These are phyloP conservation scores for Gracilariopsis chorda DNA, from an alignment of 23 red algal species.

Conservation along the genomic window DNA sequence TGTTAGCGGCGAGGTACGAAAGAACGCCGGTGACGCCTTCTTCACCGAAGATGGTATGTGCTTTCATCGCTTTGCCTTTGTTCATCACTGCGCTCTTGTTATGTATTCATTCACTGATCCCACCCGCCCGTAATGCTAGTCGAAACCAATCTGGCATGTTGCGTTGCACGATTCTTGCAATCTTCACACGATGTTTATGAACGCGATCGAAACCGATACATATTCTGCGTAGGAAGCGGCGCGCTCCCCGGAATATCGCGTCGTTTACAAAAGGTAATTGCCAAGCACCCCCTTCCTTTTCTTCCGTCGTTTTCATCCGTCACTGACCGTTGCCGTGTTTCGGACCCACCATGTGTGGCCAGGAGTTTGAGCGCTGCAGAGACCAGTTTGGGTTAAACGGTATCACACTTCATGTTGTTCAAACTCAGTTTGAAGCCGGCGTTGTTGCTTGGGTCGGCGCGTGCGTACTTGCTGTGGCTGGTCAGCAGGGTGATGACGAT, in stretches of 20 bases:
- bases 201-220: background rate
- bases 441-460: background rate
- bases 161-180: background rate
- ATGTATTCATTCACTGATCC: too few species aligned
- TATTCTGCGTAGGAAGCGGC: background rate
- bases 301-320: too few species aligned
- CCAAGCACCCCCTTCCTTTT: background rate
- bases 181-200: background rate
- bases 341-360: background rate
- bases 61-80: too few species aligned
- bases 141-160: background rate
- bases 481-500: background rate
- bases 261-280: background rate
- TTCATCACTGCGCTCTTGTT: too few species aligned
- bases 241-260: background rate
- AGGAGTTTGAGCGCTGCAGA: background rate
- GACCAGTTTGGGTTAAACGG: background rate
- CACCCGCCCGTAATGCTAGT: too few species aligned
- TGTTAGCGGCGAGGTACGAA: background rate
- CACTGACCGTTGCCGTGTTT: too few species aligned
- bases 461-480: background rate
- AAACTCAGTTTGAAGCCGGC: background rate
- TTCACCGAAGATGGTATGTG: background rate
- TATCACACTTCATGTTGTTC: background rate
- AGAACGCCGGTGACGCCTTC: background rate